Percentiles rank a stretch among this genome's conserved stretches.
These are phyloP conservation scores for Podospora bellae-mahoneyi DNA, from an alignment of 495 filamentous ascomycete species.

Conservation along the genomic window DNA sequence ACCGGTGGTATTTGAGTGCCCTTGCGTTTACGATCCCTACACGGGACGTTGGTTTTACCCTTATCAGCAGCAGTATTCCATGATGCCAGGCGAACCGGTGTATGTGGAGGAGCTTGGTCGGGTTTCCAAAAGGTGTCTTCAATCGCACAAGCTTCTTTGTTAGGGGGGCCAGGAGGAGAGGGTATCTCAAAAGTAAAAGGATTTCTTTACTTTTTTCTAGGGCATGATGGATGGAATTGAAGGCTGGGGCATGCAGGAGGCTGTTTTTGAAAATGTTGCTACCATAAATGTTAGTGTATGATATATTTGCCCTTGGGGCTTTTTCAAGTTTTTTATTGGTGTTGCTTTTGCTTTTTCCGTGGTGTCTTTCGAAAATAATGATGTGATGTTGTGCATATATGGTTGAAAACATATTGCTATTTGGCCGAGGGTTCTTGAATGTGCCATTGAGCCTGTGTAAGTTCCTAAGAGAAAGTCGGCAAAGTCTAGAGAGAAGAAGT, in stretches of 20 bases:
- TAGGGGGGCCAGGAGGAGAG: not conserved
- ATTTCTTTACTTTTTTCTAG: conserved; percentile 2
- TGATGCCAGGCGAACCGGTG: conserved; percentile 12
- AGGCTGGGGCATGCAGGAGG: not conserved
- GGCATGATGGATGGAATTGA: not conserved
- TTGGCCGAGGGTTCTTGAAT: no score
- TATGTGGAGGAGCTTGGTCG: conserved; percentile 13
- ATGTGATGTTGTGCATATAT: not conserved
- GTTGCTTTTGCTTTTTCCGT: not conserved
- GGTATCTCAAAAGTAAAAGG: not conserved
- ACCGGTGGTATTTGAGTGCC: conserved; percentile 22
- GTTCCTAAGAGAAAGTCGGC: no score
- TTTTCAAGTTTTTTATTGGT: not conserved
- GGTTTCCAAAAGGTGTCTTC: not conserved
- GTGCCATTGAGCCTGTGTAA: no score
- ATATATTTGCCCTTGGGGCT: conserved; percentile 7
- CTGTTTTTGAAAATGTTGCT: conserved; percentile 7
- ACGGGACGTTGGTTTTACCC: conserved; percentile 25
- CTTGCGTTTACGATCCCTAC: conserved; percentile 27
- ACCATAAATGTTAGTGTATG: conserved; percentile 19
- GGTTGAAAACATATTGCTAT: not conserved
- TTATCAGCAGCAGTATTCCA: conserved; percentile 7
- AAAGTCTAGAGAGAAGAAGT: no score
- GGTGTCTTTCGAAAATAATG: not conserved
- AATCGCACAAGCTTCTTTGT: not conserved